These are phyloP conservation scores for Leucogyrophana mollusca DNA, from an alignment of 768 basidiomycete species.

Conservation along the genomic window DNA sequence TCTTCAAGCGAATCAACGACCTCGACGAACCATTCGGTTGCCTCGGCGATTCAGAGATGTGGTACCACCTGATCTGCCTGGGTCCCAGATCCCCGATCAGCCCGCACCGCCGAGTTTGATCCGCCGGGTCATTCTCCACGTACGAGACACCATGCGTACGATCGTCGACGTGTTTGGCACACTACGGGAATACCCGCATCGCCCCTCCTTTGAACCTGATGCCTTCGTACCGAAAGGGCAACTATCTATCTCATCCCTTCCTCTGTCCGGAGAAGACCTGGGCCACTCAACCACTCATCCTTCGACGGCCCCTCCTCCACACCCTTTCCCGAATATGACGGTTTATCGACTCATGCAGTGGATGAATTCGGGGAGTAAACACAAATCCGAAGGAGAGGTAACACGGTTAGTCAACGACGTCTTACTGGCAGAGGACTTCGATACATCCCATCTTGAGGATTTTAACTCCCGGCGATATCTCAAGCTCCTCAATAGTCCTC, in stretches of 20 bases:
- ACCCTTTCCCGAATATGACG: constrained; percentile 17
- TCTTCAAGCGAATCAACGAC: too few species aligned
- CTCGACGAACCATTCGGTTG: too few species aligned
- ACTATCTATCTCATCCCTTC: neutral
- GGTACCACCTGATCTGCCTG: too few species aligned
- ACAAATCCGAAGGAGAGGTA: constrained; percentile 7
- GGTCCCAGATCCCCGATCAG: too few species aligned
- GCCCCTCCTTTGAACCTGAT: constrained; percentile 27
- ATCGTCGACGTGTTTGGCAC: constrained; percentile 19
- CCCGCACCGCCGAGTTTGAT: neutral
- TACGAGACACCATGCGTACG: constrained; percentile 18
- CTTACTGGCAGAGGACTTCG: constrained; percentile 13
- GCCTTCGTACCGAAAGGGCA: neutral
- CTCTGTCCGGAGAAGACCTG: neutral
- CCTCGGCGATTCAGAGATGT: too few species aligned
- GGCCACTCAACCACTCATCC: neutral
- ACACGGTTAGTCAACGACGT: constrained; percentile 14
- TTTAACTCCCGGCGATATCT: constrained; percentile 3
- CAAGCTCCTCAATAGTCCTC: neutral
- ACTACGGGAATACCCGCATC: constrained; percentile 17
- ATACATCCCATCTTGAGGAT: constrained; percentile 1
- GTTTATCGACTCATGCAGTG: constrained; percentile 23
- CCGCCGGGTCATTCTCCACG: constrained; percentile 13
- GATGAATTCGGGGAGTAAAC: constrained; percentile 18
- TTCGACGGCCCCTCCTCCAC: neutral